Percentiles rank a stretch among this genome's conserved stretches.
Conservation (phyloP, 805 yeast genomes). For the Starmerella geochares region DNA sequence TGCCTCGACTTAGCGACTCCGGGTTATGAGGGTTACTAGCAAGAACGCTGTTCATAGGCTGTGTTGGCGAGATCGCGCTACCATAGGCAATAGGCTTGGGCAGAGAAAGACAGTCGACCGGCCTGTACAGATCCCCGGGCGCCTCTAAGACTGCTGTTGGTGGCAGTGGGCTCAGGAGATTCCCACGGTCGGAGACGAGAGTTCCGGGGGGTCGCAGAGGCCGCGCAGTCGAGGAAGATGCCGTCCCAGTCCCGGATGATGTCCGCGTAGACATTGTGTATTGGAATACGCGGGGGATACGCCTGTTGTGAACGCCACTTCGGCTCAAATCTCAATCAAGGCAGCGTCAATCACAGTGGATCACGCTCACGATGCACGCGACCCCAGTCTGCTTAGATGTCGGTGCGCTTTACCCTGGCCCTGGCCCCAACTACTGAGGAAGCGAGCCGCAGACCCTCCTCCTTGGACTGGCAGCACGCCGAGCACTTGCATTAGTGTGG, state of each 20-base stretch:
- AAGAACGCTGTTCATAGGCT: constrained; percentile 16
- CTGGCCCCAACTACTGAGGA: neutral
- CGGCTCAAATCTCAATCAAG: neutral
- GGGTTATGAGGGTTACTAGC: constrained; percentile 1
- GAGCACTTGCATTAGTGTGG: neutral
- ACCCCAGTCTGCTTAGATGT: constrained; percentile 6
- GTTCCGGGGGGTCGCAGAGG: constrained; percentile 17
- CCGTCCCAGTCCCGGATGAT: neutral
- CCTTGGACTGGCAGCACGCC: too few species aligned
- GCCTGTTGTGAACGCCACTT: neutral
- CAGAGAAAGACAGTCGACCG: constrained; percentile 28
- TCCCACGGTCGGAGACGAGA: constrained; percentile 17
- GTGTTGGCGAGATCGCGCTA: constrained; percentile 25
- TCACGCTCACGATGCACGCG: constrained; percentile 1
- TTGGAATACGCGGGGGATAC: neutral
- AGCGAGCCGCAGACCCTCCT: neutral
- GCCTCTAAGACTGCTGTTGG: constrained; percentile 7
- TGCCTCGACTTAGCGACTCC: constrained; percentile 16
- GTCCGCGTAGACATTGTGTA: neutral
- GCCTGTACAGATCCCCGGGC: constrained; percentile 29
- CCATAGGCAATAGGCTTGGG: constrained; percentile 31
- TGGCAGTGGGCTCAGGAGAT: constrained; percentile 14
- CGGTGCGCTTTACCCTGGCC: neutral
- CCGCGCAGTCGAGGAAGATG: neutral
- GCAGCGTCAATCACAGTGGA: neutral